phyloP scores from a whole-genome alignment of 1,284 basidiomycete genomes.

The Boletus semigastroideus region DNA sequence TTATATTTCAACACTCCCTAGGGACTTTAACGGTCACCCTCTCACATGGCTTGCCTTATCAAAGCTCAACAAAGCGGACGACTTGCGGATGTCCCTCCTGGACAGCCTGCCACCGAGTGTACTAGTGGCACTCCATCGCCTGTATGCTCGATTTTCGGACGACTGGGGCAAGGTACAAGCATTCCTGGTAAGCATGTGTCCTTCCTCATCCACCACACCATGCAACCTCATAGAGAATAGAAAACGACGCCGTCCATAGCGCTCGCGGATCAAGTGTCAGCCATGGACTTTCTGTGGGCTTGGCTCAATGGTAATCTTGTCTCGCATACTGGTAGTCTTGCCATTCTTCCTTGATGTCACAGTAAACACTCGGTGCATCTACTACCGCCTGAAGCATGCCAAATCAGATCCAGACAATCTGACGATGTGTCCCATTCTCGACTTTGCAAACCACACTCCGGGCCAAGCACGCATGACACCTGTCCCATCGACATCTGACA shows the following conservation, averaged over 20 bases:
- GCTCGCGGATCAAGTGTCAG: neutral
- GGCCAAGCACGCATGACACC: slow-evolving; percentile 43
- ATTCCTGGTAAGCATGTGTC: slow-evolving; percentile 44
- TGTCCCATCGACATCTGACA: slow-evolving; percentile 37
- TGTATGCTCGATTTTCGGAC: slow-evolving; percentile 52
- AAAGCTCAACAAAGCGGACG: slow-evolving; percentile 7
- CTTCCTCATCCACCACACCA: neutral
- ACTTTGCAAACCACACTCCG: slow-evolving; percentile 79
- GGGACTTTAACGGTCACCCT: slow-evolving; percentile 71
- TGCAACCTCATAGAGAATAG: slow-evolving; percentile 8
- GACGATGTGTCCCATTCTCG: slow-evolving; percentile 81
- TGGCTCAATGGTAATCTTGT: slow-evolving; percentile 75
- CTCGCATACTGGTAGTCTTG: slow-evolving; percentile 11
- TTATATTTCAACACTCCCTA: slow-evolving; percentile 74
- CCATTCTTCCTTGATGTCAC: slow-evolving; percentile 12
- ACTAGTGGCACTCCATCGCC: slow-evolving; percentile 43
- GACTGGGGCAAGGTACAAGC: slow-evolving; percentile 55
- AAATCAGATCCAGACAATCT: slow-evolving; percentile 68
- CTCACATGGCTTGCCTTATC: slow-evolving; percentile 62
- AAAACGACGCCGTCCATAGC: slow-evolving; percentile 8
- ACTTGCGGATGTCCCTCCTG: slow-evolving; percentile 36
- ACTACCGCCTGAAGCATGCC: slow-evolving; percentile 61
- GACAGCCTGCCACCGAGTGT: slow-evolving; percentile 52
- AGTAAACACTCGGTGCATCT: slow-evolving; percentile 90
- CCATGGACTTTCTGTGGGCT: slow-evolving; percentile 64